Evolutionary conservation across 208 protist species (phyloP).

Genomic region (Wallacemonas rigidus): DNA sequence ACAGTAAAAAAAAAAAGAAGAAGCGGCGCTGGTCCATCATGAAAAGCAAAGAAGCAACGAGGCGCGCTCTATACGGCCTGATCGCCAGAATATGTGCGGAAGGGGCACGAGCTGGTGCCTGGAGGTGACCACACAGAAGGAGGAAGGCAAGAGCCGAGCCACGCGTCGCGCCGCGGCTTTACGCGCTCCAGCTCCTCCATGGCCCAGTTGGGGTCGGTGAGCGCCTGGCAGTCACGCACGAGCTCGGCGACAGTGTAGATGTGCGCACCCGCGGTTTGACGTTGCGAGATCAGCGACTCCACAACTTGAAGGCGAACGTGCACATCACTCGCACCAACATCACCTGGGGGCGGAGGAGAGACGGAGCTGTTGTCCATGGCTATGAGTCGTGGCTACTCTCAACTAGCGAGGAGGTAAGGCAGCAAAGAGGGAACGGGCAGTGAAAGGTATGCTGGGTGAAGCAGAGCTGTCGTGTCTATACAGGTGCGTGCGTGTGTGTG

Average conservation of each 20-base stretch:
- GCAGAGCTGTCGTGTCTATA: too few relatives aligned
- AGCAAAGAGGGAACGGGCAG: too few relatives aligned
- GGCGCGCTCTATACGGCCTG: neutral
- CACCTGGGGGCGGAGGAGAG: neutral
- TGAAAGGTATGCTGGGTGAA: too few relatives aligned
- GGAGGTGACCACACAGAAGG: constrained; percentile 66
- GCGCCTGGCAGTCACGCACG: constrained; percentile 40
- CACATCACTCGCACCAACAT: neutral
- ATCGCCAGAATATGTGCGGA: constrained; percentile 38
- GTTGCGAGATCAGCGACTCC: neutral
- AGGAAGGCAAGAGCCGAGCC: constrained; percentile 57
- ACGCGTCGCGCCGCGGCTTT: constrained; percentile 40
- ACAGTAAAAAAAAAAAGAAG: constrained; percentile 17
- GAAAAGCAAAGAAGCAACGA: neutral
- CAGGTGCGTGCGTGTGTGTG: too few relatives aligned
- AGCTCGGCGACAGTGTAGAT: constrained; percentile 26
- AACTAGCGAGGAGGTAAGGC: too few relatives aligned
- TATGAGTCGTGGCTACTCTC: too few relatives aligned
- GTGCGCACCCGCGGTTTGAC: neutral
- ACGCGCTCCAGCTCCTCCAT: constrained; percentile 79
- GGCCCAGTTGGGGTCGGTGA: constrained; percentile 75
- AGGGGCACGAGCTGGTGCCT: constrained; percentile 62
- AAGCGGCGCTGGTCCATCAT: neutral
- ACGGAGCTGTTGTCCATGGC: too few relatives aligned
- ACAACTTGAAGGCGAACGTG: neutral